Base-by-base conservation (phyloP, 148 eudicot genomes). In the Chenopodium formosanum region DNA sequence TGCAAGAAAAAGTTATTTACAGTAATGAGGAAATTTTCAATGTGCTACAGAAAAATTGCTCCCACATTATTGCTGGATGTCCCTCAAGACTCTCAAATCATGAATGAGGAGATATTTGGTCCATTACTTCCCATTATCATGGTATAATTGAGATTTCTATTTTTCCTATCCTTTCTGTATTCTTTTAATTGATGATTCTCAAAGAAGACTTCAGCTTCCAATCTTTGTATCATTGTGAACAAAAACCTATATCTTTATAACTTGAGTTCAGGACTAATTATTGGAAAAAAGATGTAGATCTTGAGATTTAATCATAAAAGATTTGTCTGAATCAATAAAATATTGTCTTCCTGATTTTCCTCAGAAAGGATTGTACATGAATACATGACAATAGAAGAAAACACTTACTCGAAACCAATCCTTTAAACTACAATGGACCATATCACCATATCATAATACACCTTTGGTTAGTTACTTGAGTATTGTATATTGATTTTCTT, bases 41-140 rank as follows among this genome's bases (percentile, higher is more conserved):
- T 40, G 70, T 70, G 72, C 72, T 71, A 62, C 87, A 91, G 94
- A 77, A 87, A 85, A 84, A 91, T 91, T 62, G 88, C 89, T 72
- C 94, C 94, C 23, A 88, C 92, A 23, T 75, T 91, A 73, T 75
- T 91, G 75, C 34, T 90, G 84, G 90, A 90, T 80, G 89, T 87
- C 65, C 91, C 94, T 9, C 79, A 74, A 58, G 88, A 90, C 63
- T 86, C 91, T 17, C 65, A 73, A 77, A 74, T 91, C 53, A 91
- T 91, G 94, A 85, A 67, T 34, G 94, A 91, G 83, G 94, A 91
- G 80, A 90, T 91, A 75, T 91, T 91, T 87, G 94, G 94, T 20
- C 94, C 94, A 74, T 82, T 91, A 74, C 86, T 91, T 75, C 94
- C 94, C 74, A 90, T 91, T 78, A 37, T 90, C 86, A 90, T 92